phyloP scores from a whole-genome alignment of 768 basidiomycete genomes.

The Lentinula aciculospora region DNA sequence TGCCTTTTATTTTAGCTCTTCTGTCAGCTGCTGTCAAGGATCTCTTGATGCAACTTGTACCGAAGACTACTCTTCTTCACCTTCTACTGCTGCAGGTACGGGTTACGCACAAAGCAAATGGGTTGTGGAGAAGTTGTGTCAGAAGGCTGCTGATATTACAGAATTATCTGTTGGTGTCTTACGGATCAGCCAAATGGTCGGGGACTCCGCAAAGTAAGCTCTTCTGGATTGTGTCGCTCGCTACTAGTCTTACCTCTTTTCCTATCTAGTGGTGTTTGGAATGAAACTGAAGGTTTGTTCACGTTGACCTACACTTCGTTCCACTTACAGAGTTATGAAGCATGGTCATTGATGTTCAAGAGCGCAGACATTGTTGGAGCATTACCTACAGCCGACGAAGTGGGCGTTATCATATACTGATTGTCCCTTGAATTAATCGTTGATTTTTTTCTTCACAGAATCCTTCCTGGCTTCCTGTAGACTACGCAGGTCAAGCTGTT shows the following conservation, averaged over 20 bases:
- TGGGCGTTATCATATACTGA: conserved; percentile 10
- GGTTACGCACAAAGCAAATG: conserved; percentile 40
- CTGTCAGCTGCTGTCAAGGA: conserved; percentile 32
- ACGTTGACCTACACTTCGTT: not conserved
- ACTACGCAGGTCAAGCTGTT: conserved; percentile 43
- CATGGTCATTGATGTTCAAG: conserved; percentile 38
- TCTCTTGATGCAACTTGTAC: conserved; percentile 21
- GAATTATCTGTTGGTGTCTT: conserved; percentile 27
- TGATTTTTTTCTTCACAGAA: conserved; percentile 15
- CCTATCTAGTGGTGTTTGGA: conserved; percentile 38
- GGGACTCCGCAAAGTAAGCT: conserved; percentile 33
- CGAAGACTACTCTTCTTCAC: conserved; percentile 28
- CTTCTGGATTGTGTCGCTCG: not conserved
- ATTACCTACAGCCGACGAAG: conserved; percentile 25
- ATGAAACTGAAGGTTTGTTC: conserved; percentile 37
- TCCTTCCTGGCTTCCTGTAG: conserved; percentile 48
- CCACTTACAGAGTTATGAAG: conserved; percentile 12
- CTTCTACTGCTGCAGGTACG: conserved; percentile 28
- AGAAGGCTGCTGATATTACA: conserved; percentile 28
- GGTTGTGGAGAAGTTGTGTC: conserved; percentile 47
- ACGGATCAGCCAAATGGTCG: conserved; percentile 53
- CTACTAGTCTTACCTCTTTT: no score
- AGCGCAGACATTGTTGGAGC: conserved; percentile 33
- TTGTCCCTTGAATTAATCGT: not conserved
- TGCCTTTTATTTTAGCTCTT: conserved; percentile 48